Base-by-base conservation (phyloP, 441 rosid species). In the Populus hybrid region DNA sequence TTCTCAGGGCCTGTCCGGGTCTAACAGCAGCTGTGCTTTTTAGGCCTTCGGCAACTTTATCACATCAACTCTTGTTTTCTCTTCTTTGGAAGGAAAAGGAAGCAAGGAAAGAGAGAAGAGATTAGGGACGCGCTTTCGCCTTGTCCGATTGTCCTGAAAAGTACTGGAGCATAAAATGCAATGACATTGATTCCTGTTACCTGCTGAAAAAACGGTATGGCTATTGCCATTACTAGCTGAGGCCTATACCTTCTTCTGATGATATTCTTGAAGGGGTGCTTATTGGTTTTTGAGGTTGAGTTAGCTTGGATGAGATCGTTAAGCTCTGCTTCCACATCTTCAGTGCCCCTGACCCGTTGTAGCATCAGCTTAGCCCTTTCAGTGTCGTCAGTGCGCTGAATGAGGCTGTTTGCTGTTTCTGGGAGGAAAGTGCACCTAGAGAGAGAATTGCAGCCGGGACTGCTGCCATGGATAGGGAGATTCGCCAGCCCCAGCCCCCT, bases 161-260 rank as follows among this genome's bases (percentile, higher is more conserved):
- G 80, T 38, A 87, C 81, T 12, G 98, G 98, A 6, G 97, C 97
- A 10, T 89, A 92, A 74, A 94, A 94, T 28, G 94, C 92, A 75
- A 92, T 88, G 32, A 88, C 83, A 78, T 87, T 88, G 50, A 92
- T 88, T 53, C 95, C 97, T 1, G 95, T 94, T n/a, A 94, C 81
- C 79, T 91, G 93, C 64, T 92, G 97, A 59, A 92, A 92, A 80
- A 87, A 87, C 2, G 92, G 97, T 70, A 91, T 90, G 87, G 87
- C 90, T 38, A 90, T 79, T 18, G 97, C 85, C 88, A 92, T 88
- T 70, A 88, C 90, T 23, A 91, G 83, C 64, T 91, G 97, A 64
- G 94, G 97, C 79, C 94, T 83, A 67, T 88, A 86, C 30, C 85
- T 91, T 81, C 90, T 88, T 78, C 87, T 71, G 9, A 89, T 32